phyloP scores from a whole-genome alignment of 2,329 filamentous ascomycete genomes.

The Trichoderma hamatum region DNA sequence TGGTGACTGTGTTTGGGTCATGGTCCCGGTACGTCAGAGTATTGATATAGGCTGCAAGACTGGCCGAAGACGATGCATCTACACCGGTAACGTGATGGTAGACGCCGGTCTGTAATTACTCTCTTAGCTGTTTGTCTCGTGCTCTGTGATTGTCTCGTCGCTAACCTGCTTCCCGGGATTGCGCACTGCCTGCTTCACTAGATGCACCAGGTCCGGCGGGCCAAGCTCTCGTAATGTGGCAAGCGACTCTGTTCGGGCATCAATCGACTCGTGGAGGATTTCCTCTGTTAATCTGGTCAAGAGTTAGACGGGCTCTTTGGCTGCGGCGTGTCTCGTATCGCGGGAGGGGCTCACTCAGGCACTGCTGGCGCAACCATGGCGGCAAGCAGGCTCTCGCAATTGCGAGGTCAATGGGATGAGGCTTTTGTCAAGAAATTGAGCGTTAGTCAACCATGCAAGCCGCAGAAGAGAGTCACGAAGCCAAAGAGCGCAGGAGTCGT shows the following conservation, averaged over 20 bases:
- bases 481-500: background rate
- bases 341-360: constrained; percentile 62
- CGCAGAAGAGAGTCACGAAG: background rate
- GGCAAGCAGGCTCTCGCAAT: constrained; percentile 30
- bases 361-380: constrained; percentile 74
- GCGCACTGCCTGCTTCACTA: constrained; percentile 73
- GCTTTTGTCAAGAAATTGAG: constrained; percentile 1
- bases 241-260: constrained; percentile 88
- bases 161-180: constrained; percentile 60
- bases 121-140: constrained; percentile 27
- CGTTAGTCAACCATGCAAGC: background rate
- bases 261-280: constrained; percentile 86
- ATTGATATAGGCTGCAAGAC: constrained; percentile 96
- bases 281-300: constrained; percentile 83
- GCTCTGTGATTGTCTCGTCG: constrained; percentile 1
- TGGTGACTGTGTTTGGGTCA: constrained; percentile 70
- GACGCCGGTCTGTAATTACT: constrained; percentile 69
- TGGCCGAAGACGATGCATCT: constrained; percentile 96
- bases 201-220: constrained; percentile 91
- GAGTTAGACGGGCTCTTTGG: constrained; percentile 31
- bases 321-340: constrained; percentile 2
- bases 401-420: constrained; percentile 29
- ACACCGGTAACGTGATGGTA: constrained; percentile 98
- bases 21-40: constrained; percentile 89
- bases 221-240: constrained; percentile 87